A percentile compares a stretch with the other conserved stretches of the same genome.
phyloP scores from a whole-genome alignment of 495 filamentous ascomycete genomes.

The Penicillium desertorum region DNA sequence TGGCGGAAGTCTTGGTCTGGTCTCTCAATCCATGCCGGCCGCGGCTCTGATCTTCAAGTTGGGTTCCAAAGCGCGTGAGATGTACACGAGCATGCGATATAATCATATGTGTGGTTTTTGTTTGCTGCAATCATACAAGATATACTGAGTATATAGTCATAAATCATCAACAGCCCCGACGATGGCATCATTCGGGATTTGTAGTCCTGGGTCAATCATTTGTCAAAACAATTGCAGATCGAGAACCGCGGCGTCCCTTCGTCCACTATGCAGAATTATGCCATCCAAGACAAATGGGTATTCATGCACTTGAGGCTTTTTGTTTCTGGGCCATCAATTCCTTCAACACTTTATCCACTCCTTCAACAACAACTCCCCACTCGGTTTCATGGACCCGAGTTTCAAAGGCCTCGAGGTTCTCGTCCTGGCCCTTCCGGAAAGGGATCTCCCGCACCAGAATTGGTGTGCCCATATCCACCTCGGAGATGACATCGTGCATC shows the following conservation, averaged over 20 bases:
- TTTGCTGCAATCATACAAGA: constrained; percentile 24
- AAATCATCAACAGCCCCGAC: constrained; percentile 27
- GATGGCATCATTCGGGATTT: constrained; percentile 9
- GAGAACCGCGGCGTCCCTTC: constrained; percentile 3
- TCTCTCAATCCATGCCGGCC: not conserved
- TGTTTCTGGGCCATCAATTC: constrained; percentile 38
- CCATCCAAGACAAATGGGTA: constrained; percentile 4
- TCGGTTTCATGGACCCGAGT: constrained; percentile 68
- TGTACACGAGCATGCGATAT: not conserved
- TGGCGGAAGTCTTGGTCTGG: not conserved
- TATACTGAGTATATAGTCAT: constrained; percentile 22
- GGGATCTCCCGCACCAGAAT: constrained; percentile 71
- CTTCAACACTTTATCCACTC: constrained; percentile 58
- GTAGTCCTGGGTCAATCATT: not conserved
- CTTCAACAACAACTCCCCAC: constrained; percentile 69
- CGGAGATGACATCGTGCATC: constrained; percentile 83
- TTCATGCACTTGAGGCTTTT: constrained; percentile 15
- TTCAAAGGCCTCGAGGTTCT: constrained; percentile 65
- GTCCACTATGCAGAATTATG: constrained; percentile 1
- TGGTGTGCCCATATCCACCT: constrained; percentile 79
- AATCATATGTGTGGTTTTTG: constrained; percentile 1
- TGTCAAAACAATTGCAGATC: constrained; percentile 1
- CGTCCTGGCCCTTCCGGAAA: constrained; percentile 59
- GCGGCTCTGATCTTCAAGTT: not conserved
- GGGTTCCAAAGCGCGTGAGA: not conserved